phyloP scores from a whole-genome alignment of 2,329 filamentous ascomycete species.

The Clonostachys rosea region DNA sequence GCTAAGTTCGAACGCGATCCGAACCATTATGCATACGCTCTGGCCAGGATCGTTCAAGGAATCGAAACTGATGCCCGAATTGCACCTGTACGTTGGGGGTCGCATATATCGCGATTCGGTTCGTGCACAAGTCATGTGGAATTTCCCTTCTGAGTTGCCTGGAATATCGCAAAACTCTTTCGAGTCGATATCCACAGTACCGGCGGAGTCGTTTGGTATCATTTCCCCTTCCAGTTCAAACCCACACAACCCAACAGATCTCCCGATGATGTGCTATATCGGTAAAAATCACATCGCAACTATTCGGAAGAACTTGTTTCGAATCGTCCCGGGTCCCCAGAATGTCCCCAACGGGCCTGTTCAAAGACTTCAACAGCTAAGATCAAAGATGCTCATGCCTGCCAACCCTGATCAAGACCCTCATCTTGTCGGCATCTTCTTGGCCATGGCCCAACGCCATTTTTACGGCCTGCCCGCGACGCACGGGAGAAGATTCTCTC shows the following conservation, averaged over 20 bases:
- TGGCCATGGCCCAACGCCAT: slow-evolving; percentile 53
- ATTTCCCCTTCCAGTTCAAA: slow-evolving; percentile 10
- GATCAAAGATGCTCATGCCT: slow-evolving; percentile 41
- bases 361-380: slow-evolving; percentile 36
- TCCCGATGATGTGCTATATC: slow-evolving; percentile 39
- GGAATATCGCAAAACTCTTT: slow-evolving; percentile 14
- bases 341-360: slow-evolving; percentile 40
- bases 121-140: slow-evolving; percentile 47
- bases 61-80: slow-evolving; percentile 25
- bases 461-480: slow-evolving; percentile 30
- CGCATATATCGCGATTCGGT: slow-evolving; percentile 37
- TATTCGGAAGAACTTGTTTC: slow-evolving; percentile 42
- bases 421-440: slow-evolving; percentile 44
- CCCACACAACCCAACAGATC: slow-evolving; percentile 10
- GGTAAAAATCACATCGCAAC: slow-evolving; percentile 37
- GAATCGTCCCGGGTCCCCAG: slow-evolving; percentile 33
- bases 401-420: slow-evolving; percentile 44
- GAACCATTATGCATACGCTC: slow-evolving; percentile 35
- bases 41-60: slow-evolving; percentile 30
- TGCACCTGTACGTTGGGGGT: slow-evolving; percentile 44
- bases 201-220: slow-evolving; percentile 17
- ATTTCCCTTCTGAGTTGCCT: slow-evolving; percentile 14
- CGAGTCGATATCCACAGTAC: slow-evolving; percentile 28
- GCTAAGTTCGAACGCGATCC: slow-evolving; percentile 32
- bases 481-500: slow-evolving; percentile 3